Evolutionary conservation across 768 basidiomycete genomes (phyloP), one percentile per base, ranked within the genome.

Genomic region (Boletus rufocinnamomeus): DNA sequence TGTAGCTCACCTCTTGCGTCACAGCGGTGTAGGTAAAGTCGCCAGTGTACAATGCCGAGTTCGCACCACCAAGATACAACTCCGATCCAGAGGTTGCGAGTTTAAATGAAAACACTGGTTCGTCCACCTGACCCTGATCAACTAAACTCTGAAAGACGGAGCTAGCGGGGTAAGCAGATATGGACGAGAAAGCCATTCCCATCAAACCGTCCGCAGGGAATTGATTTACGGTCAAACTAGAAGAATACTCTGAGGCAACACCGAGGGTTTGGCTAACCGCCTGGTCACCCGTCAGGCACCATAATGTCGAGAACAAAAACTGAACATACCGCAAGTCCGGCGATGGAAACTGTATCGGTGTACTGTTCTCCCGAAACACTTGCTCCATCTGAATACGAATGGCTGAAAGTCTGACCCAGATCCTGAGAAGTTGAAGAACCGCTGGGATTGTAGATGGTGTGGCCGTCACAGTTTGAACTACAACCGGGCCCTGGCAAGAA

Each of bases 11-110:
- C 7, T 52, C 1, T 2, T 55, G 11, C 4, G 53, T 63, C 2
- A 65, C 59, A 47, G 54, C 48, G 16, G 51, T n/a, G 21, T 75
- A 77, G 6, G 74, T 74, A 69, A 86, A 75, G 6, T 54, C 49
- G 9, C 83, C 83, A 5, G 73, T 78, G 69, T 79, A 84, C 54
- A 78, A 69, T 1, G 64, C 58, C 3, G 57, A 47, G 66, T 87
- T 75, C 11, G 71, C 70, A 47, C 84, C 85, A 43, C 85, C 85
- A 25, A 87, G 60, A 64, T 75, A 79, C 17, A 86, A 72, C 69
- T 82, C 80, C 2, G 77, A 72, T 6, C 75, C 76, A 16, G 63
- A 54, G 9, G 64, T 23, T 14, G 80, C 66, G 9, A 84, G 68
- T 64, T 81, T 82, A 66, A 85, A 80, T 13, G 77, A 74, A 63